Evolutionary conservation across 1,139 yeast genomes (phyloP), one percentile per base, ranked within the genome.

Genomic region (Sugiyamaella neomexicana): DNA sequence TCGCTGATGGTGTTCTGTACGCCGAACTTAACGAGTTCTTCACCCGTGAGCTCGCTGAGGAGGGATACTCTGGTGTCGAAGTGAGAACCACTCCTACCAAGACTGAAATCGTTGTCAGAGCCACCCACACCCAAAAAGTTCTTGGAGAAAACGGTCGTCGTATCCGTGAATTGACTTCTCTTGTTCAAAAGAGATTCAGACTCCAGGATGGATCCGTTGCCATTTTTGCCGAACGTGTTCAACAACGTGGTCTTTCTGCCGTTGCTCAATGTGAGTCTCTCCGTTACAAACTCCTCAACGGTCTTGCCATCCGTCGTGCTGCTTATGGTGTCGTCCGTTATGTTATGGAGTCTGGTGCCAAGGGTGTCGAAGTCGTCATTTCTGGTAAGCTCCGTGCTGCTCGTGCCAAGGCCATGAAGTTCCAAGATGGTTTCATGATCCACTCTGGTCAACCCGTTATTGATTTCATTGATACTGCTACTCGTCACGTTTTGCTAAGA

Each of bases 361-460:
- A 95, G 89, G 99, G 99, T 90, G 97, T 95, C 74, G 98, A 93
- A 82, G 98, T 91, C 77, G 97, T 93, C 71, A 89, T 91, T 75
- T 89, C 97, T 69, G 99, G 99, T 86, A 93, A 93, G 83, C 87
- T 95, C 79, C 89, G 97, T 85, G 99, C 97, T 80, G 99, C 99
- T 73, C 91, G 99, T 85, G 99, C 99, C 75, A 93, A 93, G 88
- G 87, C 98, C 73, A 95, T 93, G 95, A 93, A 93, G 83, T 93
- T 93, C 86, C 86, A 95, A 76, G 98, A 93, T 77, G 99, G 99
- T 84, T 93, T 93, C 96, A 89, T 93, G 95, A 95, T 93, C 84
- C 99, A 93, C 95, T 89, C 97, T 74, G 99, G 99, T 89, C 99
- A 93, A 84, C 99, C 99, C 82, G 95, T 93, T 79, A 86, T 82